These are phyloP conservation scores for Daldinia sp. DNA, from an alignment of 2,329 filamentous ascomycete species.

Conservation along the genomic window DNA sequence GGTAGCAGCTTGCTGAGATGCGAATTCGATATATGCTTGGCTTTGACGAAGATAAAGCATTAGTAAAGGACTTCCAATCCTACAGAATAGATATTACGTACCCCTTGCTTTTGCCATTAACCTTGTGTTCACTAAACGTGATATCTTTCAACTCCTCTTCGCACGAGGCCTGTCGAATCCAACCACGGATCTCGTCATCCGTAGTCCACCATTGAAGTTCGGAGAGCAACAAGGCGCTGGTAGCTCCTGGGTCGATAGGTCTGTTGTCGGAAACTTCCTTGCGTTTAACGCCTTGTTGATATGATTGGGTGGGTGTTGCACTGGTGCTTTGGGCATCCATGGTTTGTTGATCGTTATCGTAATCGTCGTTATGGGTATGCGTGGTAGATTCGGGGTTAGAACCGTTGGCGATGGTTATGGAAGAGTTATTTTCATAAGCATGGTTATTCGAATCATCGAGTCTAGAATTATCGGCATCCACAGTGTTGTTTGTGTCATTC, in stretches of 20 bases:
- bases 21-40: slow-evolving; percentile 86
- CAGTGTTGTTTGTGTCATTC: slow-evolving; percentile 51
- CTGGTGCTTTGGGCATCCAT: slow-evolving; percentile 47
- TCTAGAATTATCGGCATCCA: slow-evolving; percentile 52
- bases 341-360: slow-evolving; percentile 48
- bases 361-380: slow-evolving; percentile 52
- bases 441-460: slow-evolving; percentile 51
- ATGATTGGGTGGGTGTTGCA: slow-evolving; percentile 46
- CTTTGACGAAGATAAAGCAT: slow-evolving; percentile 48
- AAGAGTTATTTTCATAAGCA: slow-evolving; percentile 49
- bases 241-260: slow-evolving; percentile 66
- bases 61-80: not conserved
- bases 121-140: slow-evolving; percentile 97
- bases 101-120: slow-evolving; percentile 99
- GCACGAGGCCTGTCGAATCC: slow-evolving; percentile 79
- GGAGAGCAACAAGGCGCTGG: slow-evolving; percentile 80
- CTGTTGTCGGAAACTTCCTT: slow-evolving; percentile 68
- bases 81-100: slow-evolving; percentile 54
- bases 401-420: slow-evolving; percentile 52
- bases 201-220: slow-evolving; percentile 97
- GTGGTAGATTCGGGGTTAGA: slow-evolving; percentile 43
- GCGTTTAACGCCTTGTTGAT: slow-evolving; percentile 66
- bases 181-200: slow-evolving; percentile 92
- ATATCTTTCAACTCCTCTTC: slow-evolving; percentile 90
- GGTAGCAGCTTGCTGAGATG: slow-evolving; percentile 82